A percentile compares a stretch with the other conserved stretches of the same genome.
These are phyloP conservation scores for Xerocomellus chrysenteron DNA, from an alignment of 768 basidiomycete genomes.

Conservation along the genomic window DNA sequence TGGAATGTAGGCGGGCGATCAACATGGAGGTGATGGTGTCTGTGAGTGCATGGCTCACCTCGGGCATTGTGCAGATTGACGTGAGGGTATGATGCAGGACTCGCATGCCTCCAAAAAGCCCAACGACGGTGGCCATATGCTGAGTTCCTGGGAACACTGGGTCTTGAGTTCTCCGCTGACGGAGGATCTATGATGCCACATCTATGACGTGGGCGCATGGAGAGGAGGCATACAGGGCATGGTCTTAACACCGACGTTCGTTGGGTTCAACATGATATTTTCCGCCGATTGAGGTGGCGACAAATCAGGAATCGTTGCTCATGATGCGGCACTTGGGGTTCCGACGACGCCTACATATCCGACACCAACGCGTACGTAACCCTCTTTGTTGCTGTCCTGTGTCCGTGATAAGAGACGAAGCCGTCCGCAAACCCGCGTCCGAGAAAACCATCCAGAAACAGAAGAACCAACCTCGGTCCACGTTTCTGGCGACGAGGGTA, in stretches of 20 bases:
- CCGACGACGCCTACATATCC: too few species aligned
- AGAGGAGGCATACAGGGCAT: too few species aligned
- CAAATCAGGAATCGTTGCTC: too few species aligned
- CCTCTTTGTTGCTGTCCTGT: too few species aligned
- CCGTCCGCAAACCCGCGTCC: conserved; percentile 35
- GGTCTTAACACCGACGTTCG: conserved; percentile 45
- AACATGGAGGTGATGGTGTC: conserved; percentile 46
- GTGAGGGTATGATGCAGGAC: conserved; percentile 39
- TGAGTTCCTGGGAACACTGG: conserved; percentile 59
- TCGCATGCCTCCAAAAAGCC: conserved; percentile 32
- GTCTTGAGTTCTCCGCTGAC: conserved; percentile 53
- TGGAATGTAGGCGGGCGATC: conserved; percentile 47
- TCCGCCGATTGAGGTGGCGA: too few species aligned
- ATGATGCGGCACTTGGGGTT: too few species aligned
- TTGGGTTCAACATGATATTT: too few species aligned
- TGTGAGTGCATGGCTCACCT: conserved; percentile 42
- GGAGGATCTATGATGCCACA: conserved; percentile 36
- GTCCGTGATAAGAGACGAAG: too few species aligned
- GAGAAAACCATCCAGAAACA: conserved; percentile 47
- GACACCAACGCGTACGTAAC: too few species aligned
- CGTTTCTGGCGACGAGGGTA: conserved; percentile 15
- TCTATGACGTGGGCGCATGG: conserved; percentile 46
- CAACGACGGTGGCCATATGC: conserved; percentile 41
- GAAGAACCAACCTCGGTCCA: conserved; percentile 9
- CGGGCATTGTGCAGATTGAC: conserved; percentile 44